phyloP scores from a whole-genome alignment of 768 basidiomycete genomes.

The Suillus brevipes region DNA sequence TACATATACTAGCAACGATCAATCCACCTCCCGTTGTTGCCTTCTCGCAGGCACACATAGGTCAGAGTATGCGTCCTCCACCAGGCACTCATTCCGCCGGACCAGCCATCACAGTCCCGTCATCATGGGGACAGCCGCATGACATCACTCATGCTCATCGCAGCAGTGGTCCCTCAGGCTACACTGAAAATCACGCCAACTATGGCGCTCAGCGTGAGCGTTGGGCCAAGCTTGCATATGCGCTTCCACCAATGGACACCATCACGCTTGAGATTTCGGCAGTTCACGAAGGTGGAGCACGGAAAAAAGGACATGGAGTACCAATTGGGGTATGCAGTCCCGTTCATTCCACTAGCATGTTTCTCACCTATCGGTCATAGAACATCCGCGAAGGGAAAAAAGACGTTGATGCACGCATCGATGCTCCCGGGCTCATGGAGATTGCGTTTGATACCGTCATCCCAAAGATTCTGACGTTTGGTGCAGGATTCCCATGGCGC shows the following conservation, averaged over 20 bases:
- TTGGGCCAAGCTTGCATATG: constrained; percentile 4
- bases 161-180: neutral
- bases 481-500: neutral
- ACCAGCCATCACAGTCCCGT: too few species aligned
- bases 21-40: constrained; percentile 5
- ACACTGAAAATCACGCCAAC: constrained; percentile 3
- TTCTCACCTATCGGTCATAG: constrained; percentile 5
- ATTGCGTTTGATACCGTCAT: neutral
- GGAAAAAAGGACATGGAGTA: neutral
- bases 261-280: constrained; percentile 8
- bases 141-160: too few species aligned
- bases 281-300: neutral
- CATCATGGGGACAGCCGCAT: too few species aligned
- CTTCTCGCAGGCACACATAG: too few species aligned
- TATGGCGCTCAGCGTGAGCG: neutral
- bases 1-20: neutral
- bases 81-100: too few species aligned
- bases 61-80: too few species aligned
- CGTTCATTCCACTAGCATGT: neutral
- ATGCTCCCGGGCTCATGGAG: neutral
- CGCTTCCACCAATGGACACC: constrained; percentile 5
- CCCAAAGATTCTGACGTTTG: neutral
- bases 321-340: neutral
- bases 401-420: constrained; percentile 6
- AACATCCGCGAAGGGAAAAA: constrained; percentile 13